A percentile compares a stretch with the other conserved stretches of the same genome.
These are phyloP conservation scores for Colletotrichum horii DNA, from an alignment of 2,329 filamentous ascomycete genomes.

Conservation along the genomic window DNA sequence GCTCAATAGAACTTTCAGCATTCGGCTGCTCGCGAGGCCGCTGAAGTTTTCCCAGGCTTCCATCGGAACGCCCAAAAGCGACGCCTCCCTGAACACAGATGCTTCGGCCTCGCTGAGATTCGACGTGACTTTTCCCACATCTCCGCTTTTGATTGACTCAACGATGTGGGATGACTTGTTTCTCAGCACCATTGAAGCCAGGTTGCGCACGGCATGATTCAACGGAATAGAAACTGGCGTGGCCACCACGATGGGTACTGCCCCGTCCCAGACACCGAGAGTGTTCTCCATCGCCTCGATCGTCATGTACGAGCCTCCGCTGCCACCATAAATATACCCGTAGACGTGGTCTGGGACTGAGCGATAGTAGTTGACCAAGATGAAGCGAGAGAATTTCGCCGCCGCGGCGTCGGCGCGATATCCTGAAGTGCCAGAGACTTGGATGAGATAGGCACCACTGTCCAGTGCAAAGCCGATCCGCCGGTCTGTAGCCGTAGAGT, in stretches of 20 bases:
- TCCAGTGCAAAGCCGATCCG: slow-evolving; percentile 20
- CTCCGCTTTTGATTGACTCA: slow-evolving; percentile 6
- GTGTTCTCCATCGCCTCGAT: slow-evolving; percentile 27
- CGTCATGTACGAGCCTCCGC: slow-evolving; percentile 25
- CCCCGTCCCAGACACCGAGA: slow-evolving; percentile 25
- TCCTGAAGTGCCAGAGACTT: slow-evolving; percentile 10
- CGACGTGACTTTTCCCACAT: neutral
- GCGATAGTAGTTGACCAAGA: slow-evolving; percentile 21
- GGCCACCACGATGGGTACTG: slow-evolving; percentile 22
- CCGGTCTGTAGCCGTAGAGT: slow-evolving; percentile 7
- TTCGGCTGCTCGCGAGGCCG: neutral
- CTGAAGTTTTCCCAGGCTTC: slow-evolving; percentile 14
- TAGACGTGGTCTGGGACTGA: slow-evolving; percentile 5
- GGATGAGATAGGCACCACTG: slow-evolving; percentile 25
- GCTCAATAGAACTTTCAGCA: neutral
- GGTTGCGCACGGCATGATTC: slow-evolving; percentile 10
- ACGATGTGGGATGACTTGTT: neutral
- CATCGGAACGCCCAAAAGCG: neutral
- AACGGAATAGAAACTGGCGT: slow-evolving; percentile 22
- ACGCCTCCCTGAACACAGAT: neutral
- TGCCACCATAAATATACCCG: slow-evolving; percentile 27
- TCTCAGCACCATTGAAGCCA: neutral
- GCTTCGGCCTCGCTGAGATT: neutral
- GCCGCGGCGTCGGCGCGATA: slow-evolving; percentile 26
- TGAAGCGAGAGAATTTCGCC: slow-evolving; percentile 19